These are phyloP conservation scores for Sporothrix variecibatus DNA, from an alignment of 2,329 filamentous ascomycete species.

Conservation along the genomic window DNA sequence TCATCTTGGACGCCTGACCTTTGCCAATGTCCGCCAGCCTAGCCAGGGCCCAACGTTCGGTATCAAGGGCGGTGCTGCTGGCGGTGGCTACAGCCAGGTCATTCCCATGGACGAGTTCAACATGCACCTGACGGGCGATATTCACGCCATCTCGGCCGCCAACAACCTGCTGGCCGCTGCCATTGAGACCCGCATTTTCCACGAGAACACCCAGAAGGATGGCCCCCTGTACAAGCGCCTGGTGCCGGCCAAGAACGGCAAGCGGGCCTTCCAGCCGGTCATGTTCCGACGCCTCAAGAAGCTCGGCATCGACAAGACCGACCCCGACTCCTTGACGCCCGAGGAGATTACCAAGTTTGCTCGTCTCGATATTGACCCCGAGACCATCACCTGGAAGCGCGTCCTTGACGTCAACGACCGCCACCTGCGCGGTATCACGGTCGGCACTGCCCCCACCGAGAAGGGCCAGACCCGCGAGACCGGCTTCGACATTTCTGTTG, in stretches of 20 bases:
- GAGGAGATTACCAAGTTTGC: conserved; percentile 89
- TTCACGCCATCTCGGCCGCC: conserved; percentile 93
- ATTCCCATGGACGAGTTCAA: conserved; percentile 99
- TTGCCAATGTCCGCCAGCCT: conserved; percentile 95
- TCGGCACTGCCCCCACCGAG: conserved; percentile 86
- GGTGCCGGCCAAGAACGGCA: conserved; percentile 86
- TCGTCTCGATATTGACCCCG: conserved; percentile 92
- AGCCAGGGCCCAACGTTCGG: conserved; percentile 97
- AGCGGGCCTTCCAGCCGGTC: conserved; percentile 80
- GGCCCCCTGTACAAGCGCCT: conserved; percentile 82
- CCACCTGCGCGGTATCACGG: conserved; percentile 83
- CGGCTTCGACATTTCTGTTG: conserved; percentile 96
- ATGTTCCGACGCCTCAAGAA: conserved; percentile 95
- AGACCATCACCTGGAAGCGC: conserved; percentile 95
- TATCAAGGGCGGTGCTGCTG: conserved; percentile 97
- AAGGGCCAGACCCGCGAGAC: conserved; percentile 86
- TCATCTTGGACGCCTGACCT: conserved; percentile 82
- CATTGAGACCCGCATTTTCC: conserved; percentile 97
- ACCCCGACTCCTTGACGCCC: conserved; percentile 84
- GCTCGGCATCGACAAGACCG: conserved; percentile 91
- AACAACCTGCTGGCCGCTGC: conserved; percentile 97
- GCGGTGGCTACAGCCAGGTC: conserved; percentile 97
- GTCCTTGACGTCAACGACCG: conserved; percentile 97
- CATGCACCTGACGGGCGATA: conserved; percentile 94
- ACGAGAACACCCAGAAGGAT: conserved; percentile 94